Conservation (phyloP, 352 stramenopile species). For the Aphanomyces astaci region DNA sequence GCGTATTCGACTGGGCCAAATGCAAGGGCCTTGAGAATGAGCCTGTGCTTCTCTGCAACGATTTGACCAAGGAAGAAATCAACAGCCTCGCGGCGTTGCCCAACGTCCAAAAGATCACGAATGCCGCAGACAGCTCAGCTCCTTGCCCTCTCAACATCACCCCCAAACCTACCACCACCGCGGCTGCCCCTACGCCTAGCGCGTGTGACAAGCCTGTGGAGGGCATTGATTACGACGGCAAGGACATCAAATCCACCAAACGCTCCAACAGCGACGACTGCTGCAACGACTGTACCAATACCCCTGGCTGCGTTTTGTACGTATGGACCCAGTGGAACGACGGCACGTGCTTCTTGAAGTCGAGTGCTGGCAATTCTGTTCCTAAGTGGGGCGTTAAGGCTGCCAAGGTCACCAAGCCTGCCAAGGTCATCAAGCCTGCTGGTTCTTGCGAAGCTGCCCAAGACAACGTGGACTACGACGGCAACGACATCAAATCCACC, state of each 20-base stretch:
- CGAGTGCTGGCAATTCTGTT: constrained; percentile 26
- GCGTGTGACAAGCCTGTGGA: not conserved
- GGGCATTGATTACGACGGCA: constrained; percentile 6
- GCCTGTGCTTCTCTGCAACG: too few relatives aligned
- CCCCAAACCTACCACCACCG: not conserved
- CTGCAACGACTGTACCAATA: not conserved
- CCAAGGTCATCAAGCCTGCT: too few relatives aligned
- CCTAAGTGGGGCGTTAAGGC: too few relatives aligned
- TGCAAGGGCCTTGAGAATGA: too few relatives aligned
- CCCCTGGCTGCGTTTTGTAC: not conserved
- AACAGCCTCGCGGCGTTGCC: too few relatives aligned
- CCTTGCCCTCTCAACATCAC: not conserved
- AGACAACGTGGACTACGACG: constrained; percentile 6
- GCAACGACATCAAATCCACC: constrained; percentile 10
- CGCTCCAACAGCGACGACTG: not conserved
- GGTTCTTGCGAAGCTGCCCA: too few relatives aligned
- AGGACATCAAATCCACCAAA: not conserved
- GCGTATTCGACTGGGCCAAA: too few relatives aligned
- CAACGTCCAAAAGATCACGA: too few relatives aligned
- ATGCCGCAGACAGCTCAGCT: too few relatives aligned
- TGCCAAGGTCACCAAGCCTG: too few relatives aligned
- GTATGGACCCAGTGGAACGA: constrained; percentile 7
- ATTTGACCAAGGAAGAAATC: too few relatives aligned
- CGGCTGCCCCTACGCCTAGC: not conserved
- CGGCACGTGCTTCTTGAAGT: constrained; percentile 16